These are phyloP conservation scores for Verbascum thapsus DNA, from an alignment of 257 asterid genomes.

Conservation along the genomic window DNA sequence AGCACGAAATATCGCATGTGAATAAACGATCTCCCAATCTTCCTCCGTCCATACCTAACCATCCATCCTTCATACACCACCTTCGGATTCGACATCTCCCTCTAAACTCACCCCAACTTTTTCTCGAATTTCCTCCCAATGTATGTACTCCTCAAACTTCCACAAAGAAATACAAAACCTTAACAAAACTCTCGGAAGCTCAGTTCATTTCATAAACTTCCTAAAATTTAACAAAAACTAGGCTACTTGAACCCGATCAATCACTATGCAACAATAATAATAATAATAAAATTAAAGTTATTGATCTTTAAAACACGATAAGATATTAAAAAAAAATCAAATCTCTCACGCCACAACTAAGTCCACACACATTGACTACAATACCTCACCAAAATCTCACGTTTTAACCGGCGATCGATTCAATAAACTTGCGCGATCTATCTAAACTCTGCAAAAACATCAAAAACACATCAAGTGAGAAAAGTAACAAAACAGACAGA, in stretches of 20 bases:
- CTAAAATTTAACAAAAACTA: slow-evolving; percentile 31
- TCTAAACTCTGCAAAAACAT: slow-evolving; percentile 36
- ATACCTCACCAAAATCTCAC: slow-evolving; percentile 26
- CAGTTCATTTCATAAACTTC: slow-evolving; percentile 44
- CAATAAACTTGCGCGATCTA: slow-evolving; percentile 52
- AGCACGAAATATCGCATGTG: slow-evolving; percentile 98
- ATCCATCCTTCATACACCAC: slow-evolving; percentile 98
- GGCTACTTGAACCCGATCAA: slow-evolving; percentile 37
- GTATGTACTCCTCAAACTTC: slow-evolving; percentile 13
- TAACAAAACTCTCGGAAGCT: slow-evolving; percentile 40
- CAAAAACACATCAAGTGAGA: slow-evolving; percentile 15
- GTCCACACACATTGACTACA: slow-evolving; percentile 27
- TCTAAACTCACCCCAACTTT: slow-evolving; percentile 16
- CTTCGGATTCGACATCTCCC: slow-evolving; percentile 78
- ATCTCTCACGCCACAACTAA: slow-evolving; percentile 24
- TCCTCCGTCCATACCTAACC: slow-evolving; percentile 98
- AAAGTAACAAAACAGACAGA: slow-evolving; percentile 26
- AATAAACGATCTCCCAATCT: slow-evolving; percentile 90
- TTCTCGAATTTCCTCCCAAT: slow-evolving; percentile 29
- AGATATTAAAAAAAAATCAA: slow-evolving; percentile 8
- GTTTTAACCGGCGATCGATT: slow-evolving; percentile 39
- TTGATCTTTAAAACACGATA: slow-evolving; percentile 31
- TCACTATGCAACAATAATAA: too few relatives aligned
- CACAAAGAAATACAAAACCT: slow-evolving; percentile 18
- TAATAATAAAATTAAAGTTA: background rate